Base-by-base conservation (phyloP, 805 yeast species). In the Candida fluviatilis region DNA sequence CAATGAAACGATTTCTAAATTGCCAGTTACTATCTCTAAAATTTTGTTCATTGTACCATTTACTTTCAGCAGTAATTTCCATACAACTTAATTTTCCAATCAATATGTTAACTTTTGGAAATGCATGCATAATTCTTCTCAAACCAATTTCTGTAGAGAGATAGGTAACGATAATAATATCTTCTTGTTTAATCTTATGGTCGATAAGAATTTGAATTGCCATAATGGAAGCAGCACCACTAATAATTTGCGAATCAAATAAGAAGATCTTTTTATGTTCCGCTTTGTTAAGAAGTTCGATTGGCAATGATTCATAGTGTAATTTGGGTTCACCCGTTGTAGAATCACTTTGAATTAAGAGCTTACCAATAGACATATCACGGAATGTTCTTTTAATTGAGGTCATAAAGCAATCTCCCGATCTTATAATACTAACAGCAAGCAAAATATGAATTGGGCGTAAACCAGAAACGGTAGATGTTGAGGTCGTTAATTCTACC, bases 171-270 rank as follows among this genome's bases (percentile, higher is more conserved):
- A 89, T 68, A 2, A 81, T 73, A 16, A 93, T 83, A 46, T 84
- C 74, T 21, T 70, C 63, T 35, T 75, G 73, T 6, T 57, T 49
- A 16, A 87, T 82, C 5, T 82, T 84, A 55, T 91, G 95, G 54
- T 91, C 98, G 12, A 85, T 49, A 35, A 91, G 64, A 3, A 91
- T 89, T 50, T 88, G 93, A 32, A 87, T 77, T 0, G 97, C 95
- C 98, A 91, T 93, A 31, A 88, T 84, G 1, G 90, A 82, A 0
- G 95, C 95, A 0, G 96, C 95, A 2, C 98, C 99, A 21, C 95
- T 81, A 23, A 87, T 82, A 35, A 88, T 71, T 56, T 91, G 96
- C 0, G 95, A 87, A 54, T 91, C 97, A 52, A 87, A 76, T 35
- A 91, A 60, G 6, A 91, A 60, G 1, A 87, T 78, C 43, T 74